These are phyloP conservation scores for Ustilago tritici DNA, from an alignment of 1,284 basidiomycete genomes.

Conservation along the genomic window DNA sequence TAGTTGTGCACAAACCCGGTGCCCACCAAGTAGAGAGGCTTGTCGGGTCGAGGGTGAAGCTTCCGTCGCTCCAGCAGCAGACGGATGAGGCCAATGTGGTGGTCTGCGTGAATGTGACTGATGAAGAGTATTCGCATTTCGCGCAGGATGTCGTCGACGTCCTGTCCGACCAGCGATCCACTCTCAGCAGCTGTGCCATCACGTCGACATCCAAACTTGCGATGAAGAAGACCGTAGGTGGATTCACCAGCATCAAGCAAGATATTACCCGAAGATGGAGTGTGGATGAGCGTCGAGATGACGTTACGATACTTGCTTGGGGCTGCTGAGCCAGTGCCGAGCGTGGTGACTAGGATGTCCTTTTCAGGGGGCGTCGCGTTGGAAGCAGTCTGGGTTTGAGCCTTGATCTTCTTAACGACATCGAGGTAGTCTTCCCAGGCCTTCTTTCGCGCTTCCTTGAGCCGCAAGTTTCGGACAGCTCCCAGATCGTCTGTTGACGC, in stretches of 20 bases:
- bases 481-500: conserved; percentile 27
- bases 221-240: conserved; percentile 86
- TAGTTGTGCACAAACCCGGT: conserved; percentile 75
- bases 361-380: conserved; percentile 14
- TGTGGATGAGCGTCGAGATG: conserved; percentile 62
- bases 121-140: conserved; percentile 84
- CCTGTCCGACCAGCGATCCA: conserved; percentile 23
- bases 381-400: background rate
- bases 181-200: conserved; percentile 33
- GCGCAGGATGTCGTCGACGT: conserved; percentile 71
- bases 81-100: conserved; percentile 85
- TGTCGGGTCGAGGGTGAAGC: conserved; percentile 71
- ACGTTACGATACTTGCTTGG: conserved; percentile 74
- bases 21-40: conserved; percentile 78
- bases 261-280: conserved; percentile 70
- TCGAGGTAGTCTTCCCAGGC: conserved; percentile 57
- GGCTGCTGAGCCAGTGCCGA: conserved; percentile 89
- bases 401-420: conserved; percentile 43
- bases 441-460: conserved; percentile 46
- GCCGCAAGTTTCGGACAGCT: conserved; percentile 34
- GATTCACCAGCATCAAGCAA: conserved; percentile 93
- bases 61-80: conserved; percentile 80
- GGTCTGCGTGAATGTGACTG: conserved; percentile 92
- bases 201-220: conserved; percentile 77
- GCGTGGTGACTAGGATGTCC: conserved; percentile 78